Evolutionary conservation across 208 protist genomes (phyloP), one percentile per base, ranked within the genome.

Genomic region (Wallacemonas sp.): DNA sequence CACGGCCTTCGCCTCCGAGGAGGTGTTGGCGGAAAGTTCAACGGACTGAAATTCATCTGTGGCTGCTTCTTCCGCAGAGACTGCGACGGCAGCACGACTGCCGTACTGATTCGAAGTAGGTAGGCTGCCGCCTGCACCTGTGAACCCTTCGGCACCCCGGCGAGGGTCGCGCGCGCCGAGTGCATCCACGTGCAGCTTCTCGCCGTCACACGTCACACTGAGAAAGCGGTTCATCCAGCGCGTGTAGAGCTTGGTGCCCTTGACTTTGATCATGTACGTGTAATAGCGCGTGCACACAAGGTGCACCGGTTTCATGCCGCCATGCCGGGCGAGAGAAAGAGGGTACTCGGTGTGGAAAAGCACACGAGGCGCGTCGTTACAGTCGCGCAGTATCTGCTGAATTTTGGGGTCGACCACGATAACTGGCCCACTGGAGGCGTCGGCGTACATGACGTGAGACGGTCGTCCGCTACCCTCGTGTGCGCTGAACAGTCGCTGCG

Each of bases 241-340:
- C 6, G 71, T 62, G 70, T 96, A 93, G 37, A 92, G 81, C 52
- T 88, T 83, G 52, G 76, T 83, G 17, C 66, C 78, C 60, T 91
- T 94, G 3, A 66, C 37, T 61, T 93, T 93, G 38, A 96, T 64
- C 34, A 96, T 69, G 63, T 96, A 96, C 9, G 85, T 83, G 68
- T 88, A 83, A 63, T 81, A 89, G 30, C 78, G 68, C 19, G 91
- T 93, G 53, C 73, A 44, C 19, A 88, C 73, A 33, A 96, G 63
- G 21, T 91, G 19, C 36, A 96, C 91, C 22, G 63, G 54, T 65
- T 90, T 85, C 30, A 60, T 48, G 19, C 57, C 58, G 41, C 73
- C 76, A 41, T 91, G 63, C 3, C 85, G 78, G 22, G 69, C 50
- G 17, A 96, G 61, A 33, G 77, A 45, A 17, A 92, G 63, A 0